Evolutionary conservation across 202 grass and related monocot genomes (phyloP).

Genomic region (Saccharum hybrid): DNA sequence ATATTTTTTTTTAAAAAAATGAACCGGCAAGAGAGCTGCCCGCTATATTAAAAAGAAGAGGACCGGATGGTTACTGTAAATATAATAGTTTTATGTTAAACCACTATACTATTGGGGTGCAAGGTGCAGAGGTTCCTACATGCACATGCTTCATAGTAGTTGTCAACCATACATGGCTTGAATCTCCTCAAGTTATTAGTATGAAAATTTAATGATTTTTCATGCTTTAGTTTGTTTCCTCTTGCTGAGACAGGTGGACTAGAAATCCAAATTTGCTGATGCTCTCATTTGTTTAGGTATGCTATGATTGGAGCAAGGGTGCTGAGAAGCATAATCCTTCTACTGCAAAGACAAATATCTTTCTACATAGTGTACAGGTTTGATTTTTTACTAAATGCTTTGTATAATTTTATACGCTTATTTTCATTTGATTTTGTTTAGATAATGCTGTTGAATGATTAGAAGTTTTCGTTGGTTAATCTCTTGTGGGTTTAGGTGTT

Average conservation of each 20-base stretch:
- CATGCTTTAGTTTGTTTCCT: not conserved
- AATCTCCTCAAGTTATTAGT: slow-evolving; percentile 32
- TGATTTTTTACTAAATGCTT: slow-evolving; percentile 36
- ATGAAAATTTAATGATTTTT: slow-evolving; percentile 14
- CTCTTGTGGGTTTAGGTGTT: not conserved
- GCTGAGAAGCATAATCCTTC: slow-evolving; percentile 95
- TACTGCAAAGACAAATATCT: slow-evolving; percentile 84
- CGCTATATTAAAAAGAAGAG: not conserved
- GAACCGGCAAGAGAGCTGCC: not conserved
- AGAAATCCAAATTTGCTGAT: slow-evolving; percentile 8
- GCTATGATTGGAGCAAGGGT: slow-evolving; percentile 97
- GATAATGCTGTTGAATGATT: not conserved
- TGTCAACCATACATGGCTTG: slow-evolving; percentile 21
- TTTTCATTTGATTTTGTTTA: slow-evolving; percentile 12
- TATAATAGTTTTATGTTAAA: slow-evolving; percentile 1
- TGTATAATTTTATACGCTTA: not conserved
- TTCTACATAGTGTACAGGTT: slow-evolving; percentile 84
- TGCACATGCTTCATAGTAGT: not conserved
- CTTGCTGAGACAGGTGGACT: not conserved
- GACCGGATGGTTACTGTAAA: not conserved
- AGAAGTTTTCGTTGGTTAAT: not conserved
- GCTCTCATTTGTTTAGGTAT: slow-evolving; percentile 59
- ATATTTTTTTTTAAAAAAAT: not conserved
- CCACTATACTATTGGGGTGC: not conserved
- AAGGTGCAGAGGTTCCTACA: not conserved